These are phyloP conservation scores for Leccinum solheimii DNA, from an alignment of 1,284 basidiomycete genomes.

Conservation along the genomic window DNA sequence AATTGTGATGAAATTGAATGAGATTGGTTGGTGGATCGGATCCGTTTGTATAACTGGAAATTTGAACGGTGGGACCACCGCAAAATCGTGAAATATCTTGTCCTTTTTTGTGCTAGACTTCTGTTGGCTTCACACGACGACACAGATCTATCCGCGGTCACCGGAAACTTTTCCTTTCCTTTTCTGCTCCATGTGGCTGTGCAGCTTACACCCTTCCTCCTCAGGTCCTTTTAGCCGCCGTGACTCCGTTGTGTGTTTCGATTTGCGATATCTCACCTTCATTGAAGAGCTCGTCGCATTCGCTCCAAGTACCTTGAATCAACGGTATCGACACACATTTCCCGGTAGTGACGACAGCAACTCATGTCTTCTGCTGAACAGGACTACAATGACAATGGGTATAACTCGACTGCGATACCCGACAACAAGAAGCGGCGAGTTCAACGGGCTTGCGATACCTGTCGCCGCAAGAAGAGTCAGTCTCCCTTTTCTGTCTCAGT, in stretches of 20 bases:
- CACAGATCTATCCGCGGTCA: neutral
- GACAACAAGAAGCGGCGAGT: slow-evolving; percentile 64
- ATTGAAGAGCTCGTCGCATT: neutral
- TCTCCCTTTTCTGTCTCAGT: neutral
- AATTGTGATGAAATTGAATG: neutral
- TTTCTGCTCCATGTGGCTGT: neutral
- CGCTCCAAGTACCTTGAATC: neutral
- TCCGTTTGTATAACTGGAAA: neutral
- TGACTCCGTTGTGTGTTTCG: neutral
- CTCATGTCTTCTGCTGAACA: slow-evolving; percentile 36
- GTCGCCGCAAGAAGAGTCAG: slow-evolving; percentile 72
- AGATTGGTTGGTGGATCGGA: neutral
- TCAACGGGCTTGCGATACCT: slow-evolving; percentile 75
- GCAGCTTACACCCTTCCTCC: neutral
- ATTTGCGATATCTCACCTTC: neutral
- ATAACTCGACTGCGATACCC: slow-evolving; percentile 6
- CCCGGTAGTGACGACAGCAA: neutral
- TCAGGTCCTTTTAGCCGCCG: neutral
- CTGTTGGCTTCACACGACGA: neutral
- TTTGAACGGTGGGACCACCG: neutral
- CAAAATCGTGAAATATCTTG: neutral
- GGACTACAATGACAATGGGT: slow-evolving; percentile 40
- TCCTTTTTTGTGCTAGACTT: neutral
- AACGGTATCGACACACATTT: neutral
- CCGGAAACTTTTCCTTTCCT: neutral